Evolutionary conservation across 139 green algal genomes (phyloP), one percentile per base, ranked within the genome.

Genomic region (Coelastrella sp.): DNA sequence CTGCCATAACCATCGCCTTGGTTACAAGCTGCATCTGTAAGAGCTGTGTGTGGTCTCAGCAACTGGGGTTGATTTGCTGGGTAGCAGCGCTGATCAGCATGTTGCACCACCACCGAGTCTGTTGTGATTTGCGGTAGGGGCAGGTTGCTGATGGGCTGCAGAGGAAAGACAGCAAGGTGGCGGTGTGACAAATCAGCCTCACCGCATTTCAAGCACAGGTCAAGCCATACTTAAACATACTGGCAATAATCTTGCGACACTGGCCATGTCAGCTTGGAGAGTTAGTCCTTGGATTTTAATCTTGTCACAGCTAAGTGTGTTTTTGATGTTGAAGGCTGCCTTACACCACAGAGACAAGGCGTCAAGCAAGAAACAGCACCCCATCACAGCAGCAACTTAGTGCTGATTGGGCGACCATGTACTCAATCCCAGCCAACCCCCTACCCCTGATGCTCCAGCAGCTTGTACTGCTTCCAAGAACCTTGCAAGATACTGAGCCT

Each of bases 401-500:
- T n/a, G n/a, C n/a, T n/a, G n/a, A n/a, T n/a, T n/a, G n/a, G n/a
- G n/a, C n/a, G n/a, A n/a, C n/a, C n/a, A n/a, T n/a, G n/a, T n/a
- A n/a, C n/a, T n/a, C n/a, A 41, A 21, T 38, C 37, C 17, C 71
- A 64, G 73, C 43, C 38, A 38, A 13, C 11, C 8, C 35, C 35
- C 27, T 30, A 84, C 77, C 38, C 77, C 75, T 30, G 53, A 25
- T 0, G 53, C 35, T 2, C 75, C 75, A 40, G 51, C 53, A 17
- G 23, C 21, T 41, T 69, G n/a, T 5, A 72, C 75, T 34, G 75
- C 53, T 37, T 94, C 89, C 43, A 92, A 66, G 79, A 98, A 96
- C 85, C 96, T 91, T 2, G 38, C 17, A 38, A 98, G 83, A 88
- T 97, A 94, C 38, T 90, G 87, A 1, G 71, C 50, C 92, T 98